Evolutionary conservation across 768 basidiomycete species (phyloP), one percentile per base, ranked within the genome.

Genomic region (Phlegmacium glaucopus): DNA sequence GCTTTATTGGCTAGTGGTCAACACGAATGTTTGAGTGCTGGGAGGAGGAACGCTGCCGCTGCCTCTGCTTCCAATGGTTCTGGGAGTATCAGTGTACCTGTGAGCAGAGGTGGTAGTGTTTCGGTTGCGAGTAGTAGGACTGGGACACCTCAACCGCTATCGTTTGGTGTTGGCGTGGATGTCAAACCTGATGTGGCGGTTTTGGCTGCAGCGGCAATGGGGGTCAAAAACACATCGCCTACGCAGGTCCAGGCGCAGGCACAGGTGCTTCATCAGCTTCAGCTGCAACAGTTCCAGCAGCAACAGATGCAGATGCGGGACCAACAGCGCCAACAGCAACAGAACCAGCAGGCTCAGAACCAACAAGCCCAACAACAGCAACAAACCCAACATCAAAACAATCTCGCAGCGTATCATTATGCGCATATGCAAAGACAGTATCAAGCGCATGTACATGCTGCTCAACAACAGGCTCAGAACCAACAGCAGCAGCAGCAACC

Each of bases 1-100:
- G 81, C 84, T 37, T 70, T 96, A 57, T 77, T 97, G 37, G 90
- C 90, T 4, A 80, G 79, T 44, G 88, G 89, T 3, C 72, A 82
- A 54, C 87, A 74, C 49, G 72, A 72, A 55, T 72, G 72, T 55
- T 47, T 72, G 36, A 61, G 63, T 44, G 49, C 51, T 42, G 58
- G 60, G 35, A 60, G 53, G 49, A 47, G 59, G 45, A 46, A 50
- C 12, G 42, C 48, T 17, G 40, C 15, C 9, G 51, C 30, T 32
- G 32, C 29, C 35, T 26, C 18, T 48, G 54, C 13, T 18, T n/a
- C 15, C 40, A 52, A 50, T 37, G 39, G 38, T 43, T 40, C 15
- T 25, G 58, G 68, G 45, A 68, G 66, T 38, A 59, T 55, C 39
- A 70, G 67, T 41, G 61, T 70, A 17, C 68, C 70, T 12, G 68